A percentile compares a stretch with the other conserved stretches of the same genome.
These are phyloP conservation scores for Blumeria hordei DNA, from an alignment of 2,329 filamentous ascomycete species.

Conservation along the genomic window DNA sequence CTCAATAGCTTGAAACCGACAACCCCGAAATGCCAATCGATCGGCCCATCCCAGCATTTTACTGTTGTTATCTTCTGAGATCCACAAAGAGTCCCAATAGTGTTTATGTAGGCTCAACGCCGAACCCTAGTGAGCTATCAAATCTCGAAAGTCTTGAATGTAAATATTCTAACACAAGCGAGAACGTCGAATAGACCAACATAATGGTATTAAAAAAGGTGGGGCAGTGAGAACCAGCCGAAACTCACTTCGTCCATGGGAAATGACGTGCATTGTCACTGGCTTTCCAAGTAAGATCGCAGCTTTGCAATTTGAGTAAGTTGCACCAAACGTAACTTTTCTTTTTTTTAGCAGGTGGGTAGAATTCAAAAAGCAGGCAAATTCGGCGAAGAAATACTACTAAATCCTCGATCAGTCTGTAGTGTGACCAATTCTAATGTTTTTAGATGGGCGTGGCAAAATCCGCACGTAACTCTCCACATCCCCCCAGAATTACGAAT, in stretches of 20 bases:
- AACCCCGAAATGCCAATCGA: conserved; percentile 10
- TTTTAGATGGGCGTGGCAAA: conserved; percentile 69
- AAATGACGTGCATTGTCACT: conserved; percentile 67
- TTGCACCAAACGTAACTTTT: background rate
- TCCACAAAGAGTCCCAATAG: conserved; percentile 47
- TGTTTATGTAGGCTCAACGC: conserved; percentile 81
- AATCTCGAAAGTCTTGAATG: background rate
- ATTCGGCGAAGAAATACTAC: too few relatives aligned
- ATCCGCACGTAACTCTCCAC: conserved; percentile 59
- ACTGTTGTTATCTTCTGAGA: conserved; percentile 78
- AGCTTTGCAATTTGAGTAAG: conserved; percentile 82
- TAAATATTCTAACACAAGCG: conserved; percentile 4
- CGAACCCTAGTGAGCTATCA: conserved; percentile 33
- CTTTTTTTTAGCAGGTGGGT: background rate
- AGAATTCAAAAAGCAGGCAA: too few relatives aligned
- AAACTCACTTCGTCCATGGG: conserved; percentile 54
- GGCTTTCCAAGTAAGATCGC: conserved; percentile 74
- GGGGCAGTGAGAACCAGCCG: conserved; percentile 58
- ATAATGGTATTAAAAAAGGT: conserved; percentile 67
- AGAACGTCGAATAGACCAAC: conserved; percentile 60
- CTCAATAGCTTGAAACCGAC: background rate
- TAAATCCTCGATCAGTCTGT: too few relatives aligned
- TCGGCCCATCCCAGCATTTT: conserved; percentile 57
- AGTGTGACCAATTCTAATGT: background rate
- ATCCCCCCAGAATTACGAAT: conserved; percentile 42